These are phyloP conservation scores for Penicillium crystallinum DNA, from an alignment of 495 filamentous ascomycete genomes.

Conservation along the genomic window DNA sequence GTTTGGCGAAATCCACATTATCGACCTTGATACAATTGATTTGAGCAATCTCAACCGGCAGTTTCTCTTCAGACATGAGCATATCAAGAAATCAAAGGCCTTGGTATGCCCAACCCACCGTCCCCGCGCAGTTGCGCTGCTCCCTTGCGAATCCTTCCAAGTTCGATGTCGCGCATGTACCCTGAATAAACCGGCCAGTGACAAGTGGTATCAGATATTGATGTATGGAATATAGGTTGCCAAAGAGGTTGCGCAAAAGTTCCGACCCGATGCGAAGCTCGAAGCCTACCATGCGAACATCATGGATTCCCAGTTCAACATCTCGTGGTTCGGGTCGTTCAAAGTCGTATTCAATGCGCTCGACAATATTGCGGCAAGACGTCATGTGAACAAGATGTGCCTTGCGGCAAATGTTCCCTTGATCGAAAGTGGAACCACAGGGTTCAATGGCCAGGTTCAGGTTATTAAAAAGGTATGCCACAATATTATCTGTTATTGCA, in stretches of 20 bases:
- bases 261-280: conserved; percentile 85
- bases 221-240: conserved; percentile 60
- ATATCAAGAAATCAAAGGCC: conserved; percentile 97
- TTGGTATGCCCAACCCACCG: conserved; percentile 56
- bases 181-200: background rate
- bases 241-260: conserved; percentile 84
- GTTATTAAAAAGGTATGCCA: conserved; percentile 74
- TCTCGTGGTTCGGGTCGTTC: conserved; percentile 84
- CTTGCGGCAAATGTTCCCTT: conserved; percentile 84
- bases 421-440: conserved; percentile 95
- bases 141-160: conserved; percentile 3
- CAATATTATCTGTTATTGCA: background rate
- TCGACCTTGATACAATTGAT: conserved; percentile 98
- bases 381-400: conserved; percentile 98
- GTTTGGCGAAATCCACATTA: conserved; percentile 91
- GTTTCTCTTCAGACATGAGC: conserved; percentile 94
- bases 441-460: conserved; percentile 97
- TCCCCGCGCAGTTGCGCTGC: conserved; percentile 5
- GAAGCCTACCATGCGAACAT: conserved; percentile 93
- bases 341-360: conserved; percentile 91
- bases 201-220: conserved; percentile 9
- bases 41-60: conserved; percentile 97
- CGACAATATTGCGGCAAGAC: conserved; percentile 89
- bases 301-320: conserved; percentile 85
- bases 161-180: background rate